Evolutionary conservation across 176 grass and related monocot species (phyloP).

Genomic region (Melocanna baccifera): DNA sequence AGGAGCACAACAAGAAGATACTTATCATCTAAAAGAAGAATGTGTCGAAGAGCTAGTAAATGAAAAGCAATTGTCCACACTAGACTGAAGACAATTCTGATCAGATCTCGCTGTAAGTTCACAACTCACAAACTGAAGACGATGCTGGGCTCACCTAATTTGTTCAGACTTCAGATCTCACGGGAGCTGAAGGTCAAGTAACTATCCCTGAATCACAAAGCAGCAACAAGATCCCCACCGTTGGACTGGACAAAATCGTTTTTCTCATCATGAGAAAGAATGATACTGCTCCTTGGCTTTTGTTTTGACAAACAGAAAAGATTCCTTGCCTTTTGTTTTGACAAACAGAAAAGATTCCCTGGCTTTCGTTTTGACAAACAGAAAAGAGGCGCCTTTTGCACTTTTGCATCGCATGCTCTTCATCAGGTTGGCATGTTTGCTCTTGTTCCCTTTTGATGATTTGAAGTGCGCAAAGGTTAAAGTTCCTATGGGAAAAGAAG

Average conservation of each 20-base stretch:
- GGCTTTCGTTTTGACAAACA: neutral
- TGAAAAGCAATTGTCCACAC: neutral
- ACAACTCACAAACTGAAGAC: neutral
- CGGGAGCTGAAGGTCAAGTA: neutral
- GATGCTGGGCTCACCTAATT: neutral
- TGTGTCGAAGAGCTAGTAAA: neutral
- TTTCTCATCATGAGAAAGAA: neutral
- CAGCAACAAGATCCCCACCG: neutral
- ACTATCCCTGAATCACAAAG: neutral
- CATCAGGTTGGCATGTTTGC: neutral
- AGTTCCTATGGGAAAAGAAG: neutral
- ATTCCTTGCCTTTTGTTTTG: neutral
- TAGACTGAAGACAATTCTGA: neutral
- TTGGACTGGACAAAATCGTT: neutral
- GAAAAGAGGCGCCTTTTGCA: neutral
- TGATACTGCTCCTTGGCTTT: neutral
- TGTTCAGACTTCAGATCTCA: neutral
- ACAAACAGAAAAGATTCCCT: neutral
- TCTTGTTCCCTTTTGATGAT: slow-evolving; percentile 3
- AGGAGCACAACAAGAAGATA: neutral
- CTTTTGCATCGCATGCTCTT: neutral
- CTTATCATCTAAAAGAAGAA: neutral
- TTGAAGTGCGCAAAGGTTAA: neutral
- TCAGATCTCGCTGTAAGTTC: neutral
- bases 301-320: neutral